Evolutionary conservation across 148 eudicot genomes (phyloP), one percentile per base, ranked within the genome.

Genomic region (Arbutus unedo): DNA sequence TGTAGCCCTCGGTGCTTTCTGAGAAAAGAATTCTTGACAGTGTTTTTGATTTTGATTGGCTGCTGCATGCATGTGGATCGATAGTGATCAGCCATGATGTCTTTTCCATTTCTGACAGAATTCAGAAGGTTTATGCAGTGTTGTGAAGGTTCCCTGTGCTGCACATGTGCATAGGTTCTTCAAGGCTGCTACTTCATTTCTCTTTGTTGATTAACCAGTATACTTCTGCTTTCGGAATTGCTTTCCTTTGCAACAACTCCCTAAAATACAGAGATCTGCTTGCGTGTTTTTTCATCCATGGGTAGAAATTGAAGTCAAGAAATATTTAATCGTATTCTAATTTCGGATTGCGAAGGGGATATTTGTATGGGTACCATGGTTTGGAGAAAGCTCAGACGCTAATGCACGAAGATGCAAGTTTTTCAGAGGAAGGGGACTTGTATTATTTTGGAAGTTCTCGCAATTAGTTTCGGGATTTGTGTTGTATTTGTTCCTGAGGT

Each of bases 31-130:
- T 79, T 78, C 53, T 78, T 43, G 67, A 56, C 80, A 55, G 50
- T 43, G 38, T 31, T 31, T 31, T 31, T 1, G 38, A 31, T 51
- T 78, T 25, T 66, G 55, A 13, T n/a, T 43, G 49, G 57, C 70
- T 67, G 70, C 57, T 68, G 2, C 47, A 41, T 4, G 82, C 78
- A 57, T 79, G 78, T 11, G 25, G 78, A 83, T 56, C 43, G 25
- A 66, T 64, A 48, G 71, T 2, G 74, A 60, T 79, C 81, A 62
- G 64, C 38, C 55, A 45, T 64, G 70, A 48, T 64, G 6, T 47
- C 21, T 45, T 5, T 64, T 79, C 25, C 47, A 41, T 57, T 18
- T n/a, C 81, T 43, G 19, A 19, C 51, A 56, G 70, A 56, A 43
- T 78, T 38, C 53, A 78, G 5, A 78, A 25, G 71, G 68, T 78